Base-by-base conservation (phyloP, 305 asterid genomes). In the Solanum hybrid region DNA sequence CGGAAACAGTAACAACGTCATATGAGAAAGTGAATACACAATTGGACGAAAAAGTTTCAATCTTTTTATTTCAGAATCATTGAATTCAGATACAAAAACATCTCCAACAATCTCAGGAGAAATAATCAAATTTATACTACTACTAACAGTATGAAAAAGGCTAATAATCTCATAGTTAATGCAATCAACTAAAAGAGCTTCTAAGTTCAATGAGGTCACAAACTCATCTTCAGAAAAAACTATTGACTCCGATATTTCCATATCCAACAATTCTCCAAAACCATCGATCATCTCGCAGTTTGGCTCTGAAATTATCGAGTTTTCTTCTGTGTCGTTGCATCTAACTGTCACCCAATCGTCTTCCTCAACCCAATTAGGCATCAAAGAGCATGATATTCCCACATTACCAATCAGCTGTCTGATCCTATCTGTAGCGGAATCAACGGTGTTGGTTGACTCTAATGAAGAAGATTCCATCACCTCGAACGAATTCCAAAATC, bases 281-380 rank as follows among this genome's bases (percentile, higher is more conserved):
- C 79, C 89, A 70, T 87, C 80, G 13, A 78, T 38, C 29, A 57
- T 13, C 11, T 83, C 36, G 24, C 11, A 38, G 70, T 22, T 86
- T 39, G 36, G 87, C 61, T 86, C 77, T 1, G 80, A 31, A 57
- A 57, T 8, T 73, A 41, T 75, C 36, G 85, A 87, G 6, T 65
- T 90, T 91, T 93, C 97, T 89, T 93, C 95, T 33, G 78, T 17
- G 33, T 92, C 92, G 45, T 37, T 79, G 38, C 82, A 87, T 90
- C 99, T 95, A 27, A 96, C 94, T 5, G 95, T 94, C 38, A 95
- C 22, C 99, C 99, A 97, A 51, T 92, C 94, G 20, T 89, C 95
- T 17, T 92, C 98, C 17, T 93, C 96, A 15, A 88, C 29, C 96
- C 95, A 94, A 89, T 68, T 84, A 26, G 93, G 91, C 31, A 90